Percentiles rank a stretch among this genome's conserved stretches.
Evolutionary conservation across 345 rosid genomes (phyloP).

Genomic region (Abelmoschus esculentus): DNA sequence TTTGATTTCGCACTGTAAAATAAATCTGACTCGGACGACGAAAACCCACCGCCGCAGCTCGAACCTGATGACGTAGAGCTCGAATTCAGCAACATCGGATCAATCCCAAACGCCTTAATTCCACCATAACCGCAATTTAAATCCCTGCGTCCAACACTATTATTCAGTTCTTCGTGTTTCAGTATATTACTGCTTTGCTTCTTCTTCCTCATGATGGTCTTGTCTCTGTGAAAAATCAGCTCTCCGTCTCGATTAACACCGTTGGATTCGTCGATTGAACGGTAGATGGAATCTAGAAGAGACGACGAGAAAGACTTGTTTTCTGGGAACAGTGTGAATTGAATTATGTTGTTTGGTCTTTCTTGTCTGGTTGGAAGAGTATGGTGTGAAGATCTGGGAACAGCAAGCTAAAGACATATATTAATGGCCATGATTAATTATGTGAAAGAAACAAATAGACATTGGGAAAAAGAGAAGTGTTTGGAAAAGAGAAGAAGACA

Average conservation of each 20-base stretch:
- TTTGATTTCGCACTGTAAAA: constrained; percentile 25
- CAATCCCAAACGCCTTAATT: not conserved
- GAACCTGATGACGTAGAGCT: constrained; percentile 74
- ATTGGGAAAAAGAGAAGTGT: not conserved
- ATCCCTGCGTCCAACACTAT: no score
- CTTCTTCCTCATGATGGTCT: constrained; percentile 20
- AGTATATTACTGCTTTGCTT: not conserved
- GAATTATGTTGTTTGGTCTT: constrained; percentile 23
- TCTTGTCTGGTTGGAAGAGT: constrained; percentile 26
- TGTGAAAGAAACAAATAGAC: constrained; percentile 9
- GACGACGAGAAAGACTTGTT: constrained; percentile 78
- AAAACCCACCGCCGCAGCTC: constrained; percentile 50
- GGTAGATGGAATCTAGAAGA: constrained; percentile 70
- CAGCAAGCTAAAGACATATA: not conserved
- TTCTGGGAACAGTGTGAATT: constrained; percentile 23
- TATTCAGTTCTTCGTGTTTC: no score
- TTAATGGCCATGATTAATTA: constrained; percentile 24
- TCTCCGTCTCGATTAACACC: constrained; percentile 14
- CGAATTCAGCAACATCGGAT: constrained; percentile 38
- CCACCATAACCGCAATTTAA: no score
- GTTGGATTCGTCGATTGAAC: constrained; percentile 60
- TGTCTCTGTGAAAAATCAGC: constrained; percentile 18
- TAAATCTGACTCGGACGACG: constrained; percentile 72
- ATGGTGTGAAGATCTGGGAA: constrained; percentile 15
- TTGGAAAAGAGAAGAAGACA: constrained; percentile 25